phyloP scores from a whole-genome alignment of 768 basidiomycete species.

The Tephrocybe sp. region DNA sequence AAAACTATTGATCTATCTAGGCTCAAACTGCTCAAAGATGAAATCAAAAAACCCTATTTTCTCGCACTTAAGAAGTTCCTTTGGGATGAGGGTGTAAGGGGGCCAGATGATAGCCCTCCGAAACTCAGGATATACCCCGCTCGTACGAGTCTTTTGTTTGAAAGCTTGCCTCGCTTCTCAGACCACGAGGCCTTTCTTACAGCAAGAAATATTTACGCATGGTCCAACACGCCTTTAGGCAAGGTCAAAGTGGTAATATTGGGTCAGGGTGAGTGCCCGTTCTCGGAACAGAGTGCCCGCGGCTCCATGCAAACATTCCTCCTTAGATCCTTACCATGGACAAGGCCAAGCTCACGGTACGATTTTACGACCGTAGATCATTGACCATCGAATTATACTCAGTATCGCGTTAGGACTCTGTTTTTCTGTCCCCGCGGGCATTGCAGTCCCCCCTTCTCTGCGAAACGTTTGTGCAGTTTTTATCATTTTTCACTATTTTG shows the following conservation, averaged over 20 bases:
- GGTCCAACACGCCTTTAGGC: constrained; percentile 87
- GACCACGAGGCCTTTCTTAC: constrained; percentile 7
- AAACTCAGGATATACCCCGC: constrained; percentile 72
- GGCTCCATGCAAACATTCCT: constrained; percentile 10
- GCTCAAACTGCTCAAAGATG: constrained; percentile 73
- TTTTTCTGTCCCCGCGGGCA: constrained; percentile 87
- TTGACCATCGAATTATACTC: constrained; percentile 3
- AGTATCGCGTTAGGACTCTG: constrained; percentile 57
- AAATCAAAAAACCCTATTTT: constrained; percentile 79
- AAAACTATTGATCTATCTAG: constrained; percentile 37
- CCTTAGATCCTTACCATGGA: constrained; percentile 77
- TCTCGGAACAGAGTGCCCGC: constrained; percentile 8
- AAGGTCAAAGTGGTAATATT: constrained; percentile 88
- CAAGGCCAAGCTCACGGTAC: constrained; percentile 82
- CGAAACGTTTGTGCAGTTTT: constrained; percentile 57
- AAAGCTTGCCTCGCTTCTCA: constrained; percentile 3
- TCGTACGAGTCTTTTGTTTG: constrained; percentile 47
- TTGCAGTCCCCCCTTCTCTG: constrained; percentile 77
- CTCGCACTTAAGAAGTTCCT: constrained; percentile 69
- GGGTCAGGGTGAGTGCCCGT: constrained; percentile 51
- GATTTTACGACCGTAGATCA: constrained; percentile 20
- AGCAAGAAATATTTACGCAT: constrained; percentile 86
- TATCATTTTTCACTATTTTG: not conserved
- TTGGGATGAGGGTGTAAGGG: constrained; percentile 62
- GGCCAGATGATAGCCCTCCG: constrained; percentile 43